phyloP scores from a whole-genome alignment of 495 filamentous ascomycete species.

The Penicillium nucicola region DNA sequence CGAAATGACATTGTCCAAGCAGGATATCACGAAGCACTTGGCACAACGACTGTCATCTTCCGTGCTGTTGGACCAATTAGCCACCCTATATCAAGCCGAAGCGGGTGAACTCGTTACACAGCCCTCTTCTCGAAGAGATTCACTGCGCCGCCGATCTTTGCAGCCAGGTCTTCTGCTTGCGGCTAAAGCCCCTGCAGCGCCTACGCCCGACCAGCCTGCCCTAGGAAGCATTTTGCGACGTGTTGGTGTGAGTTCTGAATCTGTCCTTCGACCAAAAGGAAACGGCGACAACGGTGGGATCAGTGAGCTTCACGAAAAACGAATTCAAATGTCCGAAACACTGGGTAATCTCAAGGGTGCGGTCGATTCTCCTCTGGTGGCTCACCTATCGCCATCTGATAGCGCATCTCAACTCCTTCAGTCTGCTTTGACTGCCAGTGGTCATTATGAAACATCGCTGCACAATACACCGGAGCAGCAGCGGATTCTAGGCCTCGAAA shows the following conservation, averaged over 20 bases:
- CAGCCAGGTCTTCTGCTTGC: constrained; percentile 16
- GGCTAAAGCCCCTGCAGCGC: constrained; percentile 10
- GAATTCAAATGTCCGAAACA: constrained; percentile 25
- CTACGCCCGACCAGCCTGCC: constrained; percentile 22
- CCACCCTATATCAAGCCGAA: constrained; percentile 32
- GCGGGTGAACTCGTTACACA: constrained; percentile 18
- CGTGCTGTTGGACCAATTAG: constrained; percentile 34
- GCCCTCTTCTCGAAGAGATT: constrained; percentile 27
- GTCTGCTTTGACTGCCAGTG: constrained; percentile 31
- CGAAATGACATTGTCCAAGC: constrained; percentile 35
- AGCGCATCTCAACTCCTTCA: constrained; percentile 31
- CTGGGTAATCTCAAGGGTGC: constrained; percentile 23
- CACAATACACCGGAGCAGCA: constrained; percentile 21
- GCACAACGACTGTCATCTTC: constrained; percentile 35
- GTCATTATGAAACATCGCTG: constrained; percentile 29
- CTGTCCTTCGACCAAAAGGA: constrained; percentile 24
- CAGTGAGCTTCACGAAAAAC: constrained; percentile 27
- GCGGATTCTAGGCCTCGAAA: constrained; percentile 29
- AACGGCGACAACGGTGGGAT: constrained; percentile 18
- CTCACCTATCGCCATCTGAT: constrained; percentile 27
- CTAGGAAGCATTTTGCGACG: constrained; percentile 38
- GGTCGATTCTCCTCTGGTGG: constrained; percentile 31
- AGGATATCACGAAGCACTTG: constrained; percentile 27
- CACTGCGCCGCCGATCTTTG: constrained; percentile 27
- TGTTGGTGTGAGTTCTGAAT: constrained; percentile 33